Conservation (phyloP, 2,329 filamentous ascomycete genomes). For the Phaeosphaeriaceae sp. region DNA sequence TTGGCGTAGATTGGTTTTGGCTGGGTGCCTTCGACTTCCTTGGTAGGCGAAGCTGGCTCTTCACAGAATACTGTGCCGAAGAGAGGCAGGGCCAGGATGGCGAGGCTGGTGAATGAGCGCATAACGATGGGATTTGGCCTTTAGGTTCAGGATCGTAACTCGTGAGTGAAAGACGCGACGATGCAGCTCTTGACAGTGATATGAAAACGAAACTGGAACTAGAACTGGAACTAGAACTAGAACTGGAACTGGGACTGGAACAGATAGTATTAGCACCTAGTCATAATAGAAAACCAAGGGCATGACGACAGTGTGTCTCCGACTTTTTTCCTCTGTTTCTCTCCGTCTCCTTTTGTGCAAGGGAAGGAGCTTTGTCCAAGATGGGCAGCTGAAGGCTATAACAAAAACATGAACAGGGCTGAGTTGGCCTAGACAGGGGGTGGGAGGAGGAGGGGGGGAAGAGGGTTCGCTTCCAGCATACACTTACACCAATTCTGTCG, state of each 20-base stretch:
- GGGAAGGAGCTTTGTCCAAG: conserved; percentile 13
- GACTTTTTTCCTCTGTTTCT: too few relatives aligned
- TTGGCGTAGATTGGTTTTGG: conserved; percentile 36
- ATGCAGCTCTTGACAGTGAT: not conserved
- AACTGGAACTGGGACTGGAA: too few relatives aligned
- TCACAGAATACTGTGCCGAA: conserved; percentile 29
- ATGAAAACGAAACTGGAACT: conserved; percentile 17
- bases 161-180: too few relatives aligned
- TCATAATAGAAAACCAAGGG: conserved; percentile 8
- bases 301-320: too few relatives aligned
- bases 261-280: conserved; percentile 27
- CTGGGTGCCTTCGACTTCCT: conserved; percentile 16
- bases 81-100: conserved; percentile 41
- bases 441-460: too few relatives aligned
- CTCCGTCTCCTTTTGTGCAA: conserved; percentile 2
- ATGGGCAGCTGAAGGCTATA: conserved; percentile 10
- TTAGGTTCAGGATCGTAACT: too few relatives aligned
- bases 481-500: too few relatives aligned
- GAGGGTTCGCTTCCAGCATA: too few relatives aligned
- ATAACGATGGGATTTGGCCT: conserved; percentile 30
- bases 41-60: conserved; percentile 27
- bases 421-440: conserved; percentile 1
- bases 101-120: conserved; percentile 38
- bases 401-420: conserved; percentile 5
- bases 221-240: too few relatives aligned